These are phyloP conservation scores for Heterobasidion annosum DNA, from an alignment of 1,284 basidiomycete genomes.

Conservation along the genomic window DNA sequence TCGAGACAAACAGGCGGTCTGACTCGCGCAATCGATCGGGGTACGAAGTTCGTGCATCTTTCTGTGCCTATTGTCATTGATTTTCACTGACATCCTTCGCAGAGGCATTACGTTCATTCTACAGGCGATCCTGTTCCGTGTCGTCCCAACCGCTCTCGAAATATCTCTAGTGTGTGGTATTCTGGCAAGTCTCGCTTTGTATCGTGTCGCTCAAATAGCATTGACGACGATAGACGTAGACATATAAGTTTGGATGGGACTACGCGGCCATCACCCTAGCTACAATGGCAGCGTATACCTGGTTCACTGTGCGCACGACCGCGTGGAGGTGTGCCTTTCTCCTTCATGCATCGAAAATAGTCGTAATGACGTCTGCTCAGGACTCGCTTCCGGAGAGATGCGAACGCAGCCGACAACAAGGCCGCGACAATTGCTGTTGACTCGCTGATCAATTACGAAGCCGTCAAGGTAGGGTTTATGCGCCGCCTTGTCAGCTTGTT, in stretches of 20 bases:
- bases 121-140: conserved; percentile 90
- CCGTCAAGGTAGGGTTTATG: conserved; percentile 72
- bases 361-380: conserved; percentile 28
- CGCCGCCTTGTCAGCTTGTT: no score
- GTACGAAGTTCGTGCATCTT: conserved; percentile 71
- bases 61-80: not conserved
- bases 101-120: conserved; percentile 96
- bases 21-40: conserved; percentile 93
- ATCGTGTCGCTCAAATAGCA: conserved; percentile 2
- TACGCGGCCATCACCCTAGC: conserved; percentile 87
- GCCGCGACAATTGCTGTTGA: conserved; percentile 93
- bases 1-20: conserved; percentile 92
- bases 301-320: conserved; percentile 96
- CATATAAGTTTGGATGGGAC: conserved; percentile 95
- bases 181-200: conserved; percentile 42
- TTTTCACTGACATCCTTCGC: conserved; percentile 1
- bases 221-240: conserved; percentile 32
- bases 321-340: conserved; percentile 70
- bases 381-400: conserved; percentile 89
- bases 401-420: conserved; percentile 94
- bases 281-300: conserved; percentile 89
- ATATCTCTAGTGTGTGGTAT: conserved; percentile 98
- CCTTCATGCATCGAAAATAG: not conserved
- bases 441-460: conserved; percentile 95
- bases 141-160: conserved; percentile 92